Base-by-base conservation (phyloP, 73 alveolate genomes). In the Symbiodinium pilosum region DNA sequence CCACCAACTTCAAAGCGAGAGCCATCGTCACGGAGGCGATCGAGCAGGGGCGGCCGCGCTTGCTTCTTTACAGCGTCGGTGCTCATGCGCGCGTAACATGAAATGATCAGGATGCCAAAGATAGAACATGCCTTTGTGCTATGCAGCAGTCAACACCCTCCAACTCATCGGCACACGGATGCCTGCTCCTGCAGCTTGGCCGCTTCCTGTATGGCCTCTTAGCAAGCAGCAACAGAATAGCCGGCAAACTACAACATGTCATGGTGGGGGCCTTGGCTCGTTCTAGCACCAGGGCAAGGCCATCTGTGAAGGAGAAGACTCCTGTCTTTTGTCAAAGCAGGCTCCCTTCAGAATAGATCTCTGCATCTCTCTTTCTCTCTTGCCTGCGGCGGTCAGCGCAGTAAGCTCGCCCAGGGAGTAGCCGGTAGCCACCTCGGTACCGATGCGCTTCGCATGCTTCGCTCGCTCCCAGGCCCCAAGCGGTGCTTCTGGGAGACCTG, bases 371-470 rank as follows among this genome's bases (percentile, higher is more conserved):
- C n/a, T n/a, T n/a, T n/a, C n/a, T n/a, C 38, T 28, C 18, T 7
- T 12, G 39, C 97, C 97, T 91, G 97, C 97, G 28, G 88, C 54
- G 30, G 97, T 52, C 40, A 91, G 97, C 16, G 97, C 97, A 40
- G 88, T 86, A 30, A 42, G 40, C 54, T 41, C 97, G 38, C 97
- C 97, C 18, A 68, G 89, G 2, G 88, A 91, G 32, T 69, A 9
- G 52, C 97, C 97, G 36, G 88, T 77, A 2, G 81, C 36, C 24
- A 40, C 89, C 97, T 91, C n/a, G n/a, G n/a, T n/a, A n/a, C n/a
- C n/a, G n/a, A n/a, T n/a, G n/a, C n/a, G n/a, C n/a, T n/a, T n/a
- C n/a, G n/a, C n/a, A n/a, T n/a, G n/a, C n/a, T n/a, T n/a, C n/a
- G 95, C 39, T 40, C 52, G n/a, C 24, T 30, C 20, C 26, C 73